phyloP scores from a whole-genome alignment of 768 basidiomycete species.

The Daedalea quercina region DNA sequence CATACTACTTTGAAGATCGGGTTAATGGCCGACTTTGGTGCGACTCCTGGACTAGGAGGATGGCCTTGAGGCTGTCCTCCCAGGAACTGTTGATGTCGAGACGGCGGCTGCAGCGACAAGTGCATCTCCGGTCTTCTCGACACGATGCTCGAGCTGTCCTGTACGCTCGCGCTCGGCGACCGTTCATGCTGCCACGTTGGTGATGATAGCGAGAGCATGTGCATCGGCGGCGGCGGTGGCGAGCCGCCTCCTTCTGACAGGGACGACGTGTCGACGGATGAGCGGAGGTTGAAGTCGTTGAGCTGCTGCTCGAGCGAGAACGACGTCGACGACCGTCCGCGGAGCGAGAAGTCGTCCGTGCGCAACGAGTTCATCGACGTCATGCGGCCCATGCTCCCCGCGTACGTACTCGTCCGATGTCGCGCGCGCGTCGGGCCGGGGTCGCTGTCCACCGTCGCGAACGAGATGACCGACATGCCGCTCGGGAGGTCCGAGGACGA shows the following conservation, averaged over 20 bases:
- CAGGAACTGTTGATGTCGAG: constrained; percentile 27
- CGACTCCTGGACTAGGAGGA: constrained; percentile 54
- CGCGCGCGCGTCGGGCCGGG: constrained; percentile 70
- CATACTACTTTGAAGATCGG: constrained; percentile 90
- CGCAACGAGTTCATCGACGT: constrained; percentile 70
- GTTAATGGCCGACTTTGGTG: constrained; percentile 67
- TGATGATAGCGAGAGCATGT: constrained; percentile 66
- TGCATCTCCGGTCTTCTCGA: constrained; percentile 13
- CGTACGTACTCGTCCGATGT: constrained; percentile 53
- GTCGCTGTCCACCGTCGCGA: constrained; percentile 81
- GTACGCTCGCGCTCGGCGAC: constrained; percentile 12
- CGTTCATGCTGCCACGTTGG: constrained; percentile 30
- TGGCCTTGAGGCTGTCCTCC: constrained; percentile 45
- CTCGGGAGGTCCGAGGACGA: constrained; percentile 78
- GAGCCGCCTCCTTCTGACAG: constrained; percentile 67
- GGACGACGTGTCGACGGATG: constrained; percentile 55
- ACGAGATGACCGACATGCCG: constrained; percentile 72
- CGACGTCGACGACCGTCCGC: constrained; percentile 74
- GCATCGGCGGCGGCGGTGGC: constrained; percentile 50
- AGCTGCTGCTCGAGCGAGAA: constrained; percentile 72
- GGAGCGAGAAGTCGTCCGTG: constrained; percentile 61
- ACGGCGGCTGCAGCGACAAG: constrained; percentile 15
- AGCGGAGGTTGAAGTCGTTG: constrained; percentile 67
- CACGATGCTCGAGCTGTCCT: constrained; percentile 15
- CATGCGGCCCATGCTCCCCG: constrained; percentile 53